phyloP scores from a whole-genome alignment of 73 alveolate genomes.

The Uronychia binucleata region DNA sequence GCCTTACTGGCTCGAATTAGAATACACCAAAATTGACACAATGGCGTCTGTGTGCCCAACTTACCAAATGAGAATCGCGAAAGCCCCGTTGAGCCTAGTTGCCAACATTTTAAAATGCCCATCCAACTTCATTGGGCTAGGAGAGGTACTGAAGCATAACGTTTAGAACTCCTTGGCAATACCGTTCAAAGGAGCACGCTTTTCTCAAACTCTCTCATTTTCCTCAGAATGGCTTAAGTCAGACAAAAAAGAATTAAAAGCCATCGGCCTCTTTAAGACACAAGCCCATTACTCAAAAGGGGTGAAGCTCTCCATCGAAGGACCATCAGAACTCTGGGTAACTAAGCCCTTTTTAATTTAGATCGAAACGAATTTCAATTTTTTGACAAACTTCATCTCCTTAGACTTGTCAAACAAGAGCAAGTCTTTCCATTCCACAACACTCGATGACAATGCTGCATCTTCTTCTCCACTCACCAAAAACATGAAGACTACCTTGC shows the following conservation, averaged over 20 bases:
- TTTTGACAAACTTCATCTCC: neutral
- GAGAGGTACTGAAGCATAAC: too few relatives aligned
- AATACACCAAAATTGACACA: neutral
- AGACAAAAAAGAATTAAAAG: neutral
- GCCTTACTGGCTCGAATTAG: neutral
- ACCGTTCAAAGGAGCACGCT: neutral
- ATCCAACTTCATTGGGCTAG: neutral
- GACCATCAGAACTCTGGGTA: too few relatives aligned
- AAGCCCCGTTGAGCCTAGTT: neutral
- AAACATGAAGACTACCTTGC: too few relatives aligned
- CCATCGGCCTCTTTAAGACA: neutral
- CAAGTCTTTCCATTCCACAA: too few relatives aligned
- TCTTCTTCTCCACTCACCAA: too few relatives aligned
- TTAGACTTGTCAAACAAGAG: neutral
- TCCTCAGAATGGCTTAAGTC: too few relatives aligned
- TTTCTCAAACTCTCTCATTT: neutral
- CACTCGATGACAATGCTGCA: too few relatives aligned
- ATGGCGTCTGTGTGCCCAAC: neutral
- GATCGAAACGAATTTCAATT: neutral
- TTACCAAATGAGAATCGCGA: neutral
- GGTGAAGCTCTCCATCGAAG: neutral
- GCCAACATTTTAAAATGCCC: neutral
- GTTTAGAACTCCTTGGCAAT: too few relatives aligned
- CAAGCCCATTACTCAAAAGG: neutral
- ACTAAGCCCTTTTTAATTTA: neutral